Evolutionary conservation across 176 grass and related monocot genomes (phyloP).

Genomic region (Bonia amplexicaulis): DNA sequence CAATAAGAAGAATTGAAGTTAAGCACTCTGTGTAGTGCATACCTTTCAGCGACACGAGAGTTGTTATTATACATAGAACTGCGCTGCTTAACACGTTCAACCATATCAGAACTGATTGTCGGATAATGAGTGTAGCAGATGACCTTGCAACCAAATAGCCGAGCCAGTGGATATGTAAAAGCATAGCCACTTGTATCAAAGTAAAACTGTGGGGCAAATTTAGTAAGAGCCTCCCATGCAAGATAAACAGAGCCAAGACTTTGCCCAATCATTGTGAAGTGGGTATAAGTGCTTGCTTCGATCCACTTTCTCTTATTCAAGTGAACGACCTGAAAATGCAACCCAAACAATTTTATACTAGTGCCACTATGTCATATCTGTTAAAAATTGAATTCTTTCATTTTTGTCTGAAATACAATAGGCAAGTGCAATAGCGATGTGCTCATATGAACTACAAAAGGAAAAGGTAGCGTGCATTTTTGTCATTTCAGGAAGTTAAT

Average conservation of each 20-base stretch:
- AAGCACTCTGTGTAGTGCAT: not conserved
- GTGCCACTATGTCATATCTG: not conserved
- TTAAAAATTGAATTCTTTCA: not conserved
- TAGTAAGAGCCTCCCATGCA: conserved; percentile 80
- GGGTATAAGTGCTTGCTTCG: conserved; percentile 69
- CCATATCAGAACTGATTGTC: conserved; percentile 95
- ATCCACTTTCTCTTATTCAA: conserved; percentile 93
- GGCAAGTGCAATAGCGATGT: not conserved
- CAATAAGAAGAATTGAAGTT: not conserved
- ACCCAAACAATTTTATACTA: not conserved
- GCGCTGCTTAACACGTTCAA: conserved; percentile 64
- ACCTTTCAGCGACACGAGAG: conserved; percentile 74
- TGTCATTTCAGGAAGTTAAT: not conserved
- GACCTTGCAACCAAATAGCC: conserved; percentile 83
- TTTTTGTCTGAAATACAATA: not conserved
- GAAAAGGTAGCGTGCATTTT: not conserved
- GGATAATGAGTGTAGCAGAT: conserved; percentile 94
- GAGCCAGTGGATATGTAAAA: conserved; percentile 88
- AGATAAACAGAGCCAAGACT: conserved; percentile 90
- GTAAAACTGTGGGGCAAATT: conserved; percentile 70
- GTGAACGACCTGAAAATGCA: conserved; percentile 69
- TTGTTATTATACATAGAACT: conserved; percentile 92
- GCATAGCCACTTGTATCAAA: conserved; percentile 95
- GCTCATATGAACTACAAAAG: not conserved
- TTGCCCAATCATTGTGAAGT: conserved; percentile 97